A percentile compares a stretch with the other conserved stretches of the same genome.
These are phyloP conservation scores for Avena sativa DNA, from an alignment of 176 grass and related monocot genomes.

Conservation along the genomic window DNA sequence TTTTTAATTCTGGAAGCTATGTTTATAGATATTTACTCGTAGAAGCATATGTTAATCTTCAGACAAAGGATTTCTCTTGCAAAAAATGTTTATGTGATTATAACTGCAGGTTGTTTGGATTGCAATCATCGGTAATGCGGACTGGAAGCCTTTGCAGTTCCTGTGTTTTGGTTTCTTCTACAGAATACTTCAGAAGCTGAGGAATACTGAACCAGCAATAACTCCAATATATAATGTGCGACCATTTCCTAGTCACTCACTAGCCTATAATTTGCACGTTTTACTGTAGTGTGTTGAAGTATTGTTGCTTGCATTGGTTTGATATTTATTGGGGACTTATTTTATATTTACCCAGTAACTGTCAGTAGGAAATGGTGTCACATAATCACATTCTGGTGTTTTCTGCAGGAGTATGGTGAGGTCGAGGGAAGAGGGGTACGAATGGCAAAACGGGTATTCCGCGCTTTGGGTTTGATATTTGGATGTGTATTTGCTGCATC, in stretches of 20 bases:
- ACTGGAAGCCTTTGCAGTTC: constrained; percentile 98
- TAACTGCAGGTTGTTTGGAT: constrained; percentile 82
- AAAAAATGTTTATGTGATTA: constrained; percentile 43
- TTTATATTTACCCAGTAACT: not conserved
- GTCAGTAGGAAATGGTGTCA: constrained; percentile 6
- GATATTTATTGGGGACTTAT: constrained; percentile 30
- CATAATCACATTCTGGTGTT: constrained; percentile 21
- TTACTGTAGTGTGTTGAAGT: not conserved
- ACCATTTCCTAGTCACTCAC: constrained; percentile 29
- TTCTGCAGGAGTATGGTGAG: constrained; percentile 82
- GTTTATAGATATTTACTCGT: constrained; percentile 14
- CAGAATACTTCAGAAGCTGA: constrained; percentile 94
- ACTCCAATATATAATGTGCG: constrained; percentile 89
- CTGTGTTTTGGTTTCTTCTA: constrained; percentile 94
- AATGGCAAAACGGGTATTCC: constrained; percentile 92
- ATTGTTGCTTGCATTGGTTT: not conserved
- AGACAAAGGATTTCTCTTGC: not conserved
- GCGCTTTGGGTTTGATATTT: constrained; percentile 87
- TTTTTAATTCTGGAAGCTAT: not conserved
- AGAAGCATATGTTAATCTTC: not conserved
- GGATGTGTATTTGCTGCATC: constrained; percentile 81
- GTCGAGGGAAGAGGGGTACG: constrained; percentile 84
- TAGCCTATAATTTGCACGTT: not conserved
- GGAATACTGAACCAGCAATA: constrained; percentile 74
- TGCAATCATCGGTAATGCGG: constrained; percentile 60